phyloP scores from a whole-genome alignment of 225 moss, liverwort and hornwort genomes.

The Physcomitrium patens region DNA sequence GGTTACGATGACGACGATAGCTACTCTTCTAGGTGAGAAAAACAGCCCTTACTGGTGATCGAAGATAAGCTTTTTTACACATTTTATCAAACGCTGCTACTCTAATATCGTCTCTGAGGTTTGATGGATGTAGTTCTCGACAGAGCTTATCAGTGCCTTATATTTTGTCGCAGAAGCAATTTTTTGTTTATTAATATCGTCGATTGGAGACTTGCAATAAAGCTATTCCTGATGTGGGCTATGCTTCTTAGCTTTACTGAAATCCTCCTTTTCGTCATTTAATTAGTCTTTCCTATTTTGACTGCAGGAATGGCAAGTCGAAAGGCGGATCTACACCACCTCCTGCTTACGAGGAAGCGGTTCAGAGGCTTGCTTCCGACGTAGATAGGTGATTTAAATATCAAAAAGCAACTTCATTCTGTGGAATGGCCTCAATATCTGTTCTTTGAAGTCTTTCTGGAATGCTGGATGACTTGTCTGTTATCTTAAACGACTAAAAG shows the following conservation, averaged over 20 bases:
- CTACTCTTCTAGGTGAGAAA: slow-evolving; percentile 54
- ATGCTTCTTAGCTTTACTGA: not conserved
- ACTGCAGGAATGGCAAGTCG: slow-evolving; percentile 50
- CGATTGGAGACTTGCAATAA: not conserved
- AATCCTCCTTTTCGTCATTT: not conserved
- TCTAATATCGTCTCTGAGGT: not conserved
- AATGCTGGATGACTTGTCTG: too few species aligned
- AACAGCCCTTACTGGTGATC: too few species aligned
- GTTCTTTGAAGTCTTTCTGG: too few species aligned
- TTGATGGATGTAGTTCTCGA: too few species aligned
- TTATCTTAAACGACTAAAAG: not conserved
- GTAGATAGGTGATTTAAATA: slow-evolving; percentile 46
- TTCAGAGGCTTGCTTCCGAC: slow-evolving; percentile 34
- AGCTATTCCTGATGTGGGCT: not conserved
- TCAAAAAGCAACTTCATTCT: not conserved
- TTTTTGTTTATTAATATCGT: not conserved
- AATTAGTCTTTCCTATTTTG: not conserved
- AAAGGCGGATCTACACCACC: slow-evolving; percentile 58
- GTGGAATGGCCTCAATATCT: not conserved
- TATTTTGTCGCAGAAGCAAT: too few species aligned
- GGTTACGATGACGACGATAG: slow-evolving; percentile 53
- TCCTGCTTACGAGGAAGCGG: slow-evolving; percentile 69
- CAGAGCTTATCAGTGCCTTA: too few species aligned
- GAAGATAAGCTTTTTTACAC: too few species aligned
- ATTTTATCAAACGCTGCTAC: not conserved